Evolutionary conservation across 2,329 filamentous ascomycete genomes (phyloP).

Genomic region (Botrytis sinoallii): DNA sequence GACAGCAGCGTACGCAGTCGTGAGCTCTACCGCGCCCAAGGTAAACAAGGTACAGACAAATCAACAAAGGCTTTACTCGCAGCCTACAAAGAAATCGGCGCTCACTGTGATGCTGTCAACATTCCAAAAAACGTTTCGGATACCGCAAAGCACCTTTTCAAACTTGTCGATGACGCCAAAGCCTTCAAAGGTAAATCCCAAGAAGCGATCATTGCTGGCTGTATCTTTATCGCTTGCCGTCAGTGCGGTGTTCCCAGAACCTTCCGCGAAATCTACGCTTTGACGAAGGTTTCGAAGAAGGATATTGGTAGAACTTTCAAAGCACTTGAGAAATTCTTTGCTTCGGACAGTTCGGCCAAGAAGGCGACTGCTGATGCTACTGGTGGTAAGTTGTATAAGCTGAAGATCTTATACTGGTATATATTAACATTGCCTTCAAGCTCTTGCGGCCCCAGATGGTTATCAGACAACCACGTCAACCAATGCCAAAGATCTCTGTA

Average conservation of each 20-base stretch:
- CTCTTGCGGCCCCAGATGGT: slow-evolving; percentile 44
- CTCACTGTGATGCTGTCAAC: slow-evolving; percentile 80
- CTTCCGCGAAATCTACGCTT: slow-evolving; percentile 89
- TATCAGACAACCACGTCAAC: slow-evolving; percentile 76
- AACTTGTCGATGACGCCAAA: slow-evolving; percentile 88
- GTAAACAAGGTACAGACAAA: slow-evolving; percentile 78
- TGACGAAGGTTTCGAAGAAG: slow-evolving; percentile 94
- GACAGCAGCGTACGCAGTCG: slow-evolving; percentile 68
- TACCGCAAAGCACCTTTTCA: slow-evolving; percentile 91
- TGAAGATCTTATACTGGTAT: slow-evolving; percentile 26
- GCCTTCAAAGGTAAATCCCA: slow-evolving; percentile 93
- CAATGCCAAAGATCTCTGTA: slow-evolving; percentile 78
- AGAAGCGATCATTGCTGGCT: slow-evolving; percentile 90
- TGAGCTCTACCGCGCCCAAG: slow-evolving; percentile 80
- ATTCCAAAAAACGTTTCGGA: slow-evolving; percentile 80
- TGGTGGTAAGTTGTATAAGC: slow-evolving; percentile 49
- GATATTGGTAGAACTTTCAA: slow-evolving; percentile 98
- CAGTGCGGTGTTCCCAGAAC: slow-evolving; percentile 83
- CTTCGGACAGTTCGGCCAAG: slow-evolving; percentile 64
- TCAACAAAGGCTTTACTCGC: slow-evolving; percentile 75
- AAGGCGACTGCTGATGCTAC: slow-evolving; percentile 47
- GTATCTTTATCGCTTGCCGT: slow-evolving; percentile 96
- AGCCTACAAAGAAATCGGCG: slow-evolving; percentile 84
- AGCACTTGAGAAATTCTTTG: slow-evolving; percentile 81
- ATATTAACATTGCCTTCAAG: slow-evolving; percentile 37